phyloP scores from a whole-genome alignment of 257 asterid species.

The Ocimum tenuiflorum region DNA sequence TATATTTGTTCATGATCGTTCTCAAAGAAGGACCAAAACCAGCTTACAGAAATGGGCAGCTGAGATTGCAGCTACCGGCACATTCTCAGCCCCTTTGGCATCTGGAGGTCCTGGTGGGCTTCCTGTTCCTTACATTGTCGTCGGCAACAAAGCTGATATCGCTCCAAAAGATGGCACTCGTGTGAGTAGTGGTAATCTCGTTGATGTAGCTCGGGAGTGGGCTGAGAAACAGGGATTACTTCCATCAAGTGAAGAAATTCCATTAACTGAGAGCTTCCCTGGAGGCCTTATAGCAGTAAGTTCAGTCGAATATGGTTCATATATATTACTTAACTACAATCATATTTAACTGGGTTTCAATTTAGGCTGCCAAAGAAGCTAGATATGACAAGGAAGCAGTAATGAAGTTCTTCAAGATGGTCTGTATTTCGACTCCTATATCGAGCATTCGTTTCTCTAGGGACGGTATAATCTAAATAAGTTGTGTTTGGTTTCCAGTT shows the following conservation, averaged over 20 bases:
- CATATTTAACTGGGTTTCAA: slow-evolving; percentile 1
- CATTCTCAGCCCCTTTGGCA: slow-evolving; percentile 92
- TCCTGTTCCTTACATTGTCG: slow-evolving; percentile 86
- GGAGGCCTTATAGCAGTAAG: slow-evolving; percentile 88
- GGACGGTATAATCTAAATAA: slow-evolving; percentile 19
- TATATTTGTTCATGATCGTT: slow-evolving; percentile 88
- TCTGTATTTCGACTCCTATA: slow-evolving; percentile 29
- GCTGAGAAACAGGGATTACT: slow-evolving; percentile 96
- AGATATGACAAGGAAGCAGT: slow-evolving; percentile 90
- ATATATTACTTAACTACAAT: background rate
- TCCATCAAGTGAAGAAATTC: slow-evolving; percentile 84
- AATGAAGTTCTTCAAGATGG: slow-evolving; percentile 77
- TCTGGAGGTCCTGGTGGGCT: slow-evolving; percentile 96
- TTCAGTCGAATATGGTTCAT: slow-evolving; percentile 8
- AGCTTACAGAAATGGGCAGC: slow-evolving; percentile 93
- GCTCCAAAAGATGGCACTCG: slow-evolving; percentile 60
- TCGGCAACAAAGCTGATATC: slow-evolving; percentile 88
- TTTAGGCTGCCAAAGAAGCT: slow-evolving; percentile 95
- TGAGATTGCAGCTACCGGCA: slow-evolving; percentile 76
- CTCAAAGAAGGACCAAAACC: slow-evolving; percentile 84
- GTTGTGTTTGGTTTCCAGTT: slow-evolving; percentile 44
- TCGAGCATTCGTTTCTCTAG: background rate
- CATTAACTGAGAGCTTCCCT: slow-evolving; percentile 79
- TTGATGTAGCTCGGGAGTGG: slow-evolving; percentile 96
- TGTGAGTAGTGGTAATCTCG: slow-evolving; percentile 94